These are phyloP conservation scores for Penicillium sp. DNA, from an alignment of 2,329 filamentous ascomycete genomes.

Conservation along the genomic window DNA sequence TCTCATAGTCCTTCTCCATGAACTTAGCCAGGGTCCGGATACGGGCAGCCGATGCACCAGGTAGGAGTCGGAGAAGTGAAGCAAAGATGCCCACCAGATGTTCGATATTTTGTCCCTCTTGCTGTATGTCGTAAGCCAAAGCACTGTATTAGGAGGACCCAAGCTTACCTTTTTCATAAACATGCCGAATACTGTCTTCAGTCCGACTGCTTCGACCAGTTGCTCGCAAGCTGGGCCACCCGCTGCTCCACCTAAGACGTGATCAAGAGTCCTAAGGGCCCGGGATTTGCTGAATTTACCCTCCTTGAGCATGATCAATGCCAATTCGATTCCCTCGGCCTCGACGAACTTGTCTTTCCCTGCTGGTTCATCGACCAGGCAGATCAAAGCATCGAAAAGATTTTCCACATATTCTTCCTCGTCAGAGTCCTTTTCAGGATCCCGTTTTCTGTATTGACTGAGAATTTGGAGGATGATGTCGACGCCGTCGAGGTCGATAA, in stretches of 20 bases:
- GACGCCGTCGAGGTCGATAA: constrained; percentile 68
- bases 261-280: constrained; percentile 79
- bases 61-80: constrained; percentile 75
- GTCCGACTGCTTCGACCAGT: constrained; percentile 76
- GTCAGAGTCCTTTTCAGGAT: constrained; percentile 79
- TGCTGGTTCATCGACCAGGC: constrained; percentile 69
- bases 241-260: constrained; percentile 65
- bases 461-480: constrained; percentile 80
- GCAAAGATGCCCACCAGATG: constrained; percentile 84
- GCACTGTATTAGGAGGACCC: not conserved
- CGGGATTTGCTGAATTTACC: constrained; percentile 78
- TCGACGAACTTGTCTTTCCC: constrained; percentile 83
- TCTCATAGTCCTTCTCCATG: constrained; percentile 89
- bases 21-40: constrained; percentile 91
- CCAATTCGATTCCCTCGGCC: constrained; percentile 88
- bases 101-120: constrained; percentile 66
- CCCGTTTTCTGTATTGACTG: constrained; percentile 78
- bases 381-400: constrained; percentile 82
- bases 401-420: constrained; percentile 97
- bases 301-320: constrained; percentile 86
- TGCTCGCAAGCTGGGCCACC: constrained; percentile 67
- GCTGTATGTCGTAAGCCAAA: constrained; percentile 39
- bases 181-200: constrained; percentile 80
- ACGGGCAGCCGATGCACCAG: constrained; percentile 71
- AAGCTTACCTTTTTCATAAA: constrained; percentile 72